Conservation (phyloP, 1,139 yeast genomes). For the Hemisphaericaspora subhashii region DNA sequence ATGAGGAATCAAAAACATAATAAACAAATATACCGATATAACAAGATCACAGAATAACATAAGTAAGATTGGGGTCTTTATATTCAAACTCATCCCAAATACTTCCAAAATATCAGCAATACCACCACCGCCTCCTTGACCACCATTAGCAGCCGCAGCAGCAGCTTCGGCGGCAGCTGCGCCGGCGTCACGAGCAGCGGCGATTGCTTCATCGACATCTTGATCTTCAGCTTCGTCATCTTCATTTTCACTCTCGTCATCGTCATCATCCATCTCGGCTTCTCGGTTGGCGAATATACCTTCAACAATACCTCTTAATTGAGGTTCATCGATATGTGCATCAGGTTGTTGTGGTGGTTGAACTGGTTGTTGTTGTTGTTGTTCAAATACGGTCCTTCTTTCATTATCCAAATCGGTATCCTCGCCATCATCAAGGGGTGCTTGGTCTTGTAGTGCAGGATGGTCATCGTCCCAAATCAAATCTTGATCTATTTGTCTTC, state of each 20-base stretch:
- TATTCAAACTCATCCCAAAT: constrained; percentile 36
- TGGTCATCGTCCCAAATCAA: constrained; percentile 10
- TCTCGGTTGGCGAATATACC: constrained; percentile 7
- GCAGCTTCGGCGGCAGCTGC: constrained; percentile 7
- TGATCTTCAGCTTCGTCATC: constrained; percentile 6
- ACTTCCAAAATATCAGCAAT: constrained; percentile 33
- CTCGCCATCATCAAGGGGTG: not conserved
- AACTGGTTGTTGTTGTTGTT: no score
- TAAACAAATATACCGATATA: constrained; percentile 42
- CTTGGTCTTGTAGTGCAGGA: not conserved
- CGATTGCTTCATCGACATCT: constrained; percentile 5
- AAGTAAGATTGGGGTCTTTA: constrained; percentile 37
- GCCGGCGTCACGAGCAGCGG: constrained; percentile 1
- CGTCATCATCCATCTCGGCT: constrained; percentile 10
- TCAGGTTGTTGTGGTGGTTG: no score
- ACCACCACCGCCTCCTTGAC: constrained; percentile 14
- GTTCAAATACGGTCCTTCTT: constrained; percentile 1
- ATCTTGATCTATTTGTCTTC: constrained; percentile 20
- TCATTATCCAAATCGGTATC: not conserved
- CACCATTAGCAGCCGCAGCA: constrained; percentile 5
- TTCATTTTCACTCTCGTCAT: constrained; percentile 5
- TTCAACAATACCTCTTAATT: constrained; percentile 3
- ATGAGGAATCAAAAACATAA: constrained; percentile 57
- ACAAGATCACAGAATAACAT: constrained; percentile 42
- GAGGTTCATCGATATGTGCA: constrained; percentile 1